These are phyloP conservation scores for Escallonia rubra DNA, from an alignment of 129 eudicot species.

Conservation along the genomic window DNA sequence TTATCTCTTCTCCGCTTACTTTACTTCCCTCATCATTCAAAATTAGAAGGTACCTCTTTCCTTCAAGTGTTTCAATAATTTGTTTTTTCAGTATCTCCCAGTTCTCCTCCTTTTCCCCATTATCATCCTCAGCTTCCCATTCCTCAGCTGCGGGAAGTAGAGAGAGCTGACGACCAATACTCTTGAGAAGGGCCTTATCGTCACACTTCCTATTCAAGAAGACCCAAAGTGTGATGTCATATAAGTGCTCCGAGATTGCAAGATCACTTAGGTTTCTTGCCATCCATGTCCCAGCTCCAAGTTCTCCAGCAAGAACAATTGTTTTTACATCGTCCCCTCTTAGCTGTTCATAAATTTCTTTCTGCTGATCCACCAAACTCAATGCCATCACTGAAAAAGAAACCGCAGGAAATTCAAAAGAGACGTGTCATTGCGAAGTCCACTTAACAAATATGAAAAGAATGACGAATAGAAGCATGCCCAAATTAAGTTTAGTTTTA, in stretches of 20 bases:
- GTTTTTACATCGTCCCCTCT: background rate
- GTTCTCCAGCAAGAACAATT: slow-evolving; percentile 14
- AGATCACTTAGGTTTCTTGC: slow-evolving; percentile 8
- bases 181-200: slow-evolving; percentile 10
- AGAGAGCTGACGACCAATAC: slow-evolving; percentile 38
- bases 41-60: slow-evolving; percentile 18
- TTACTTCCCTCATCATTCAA: slow-evolving; percentile 25
- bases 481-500: no score
- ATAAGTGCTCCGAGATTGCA: background rate
- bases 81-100: background rate
- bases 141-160: slow-evolving; percentile 15
- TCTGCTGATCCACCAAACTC: background rate
- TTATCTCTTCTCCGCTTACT: background rate
- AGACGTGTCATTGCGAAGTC: no score
- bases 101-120: slow-evolving; percentile 1
- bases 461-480: no score
- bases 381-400: no score
- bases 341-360: background rate
- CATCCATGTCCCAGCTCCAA: slow-evolving; percentile 26
- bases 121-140: slow-evolving; percentile 20
- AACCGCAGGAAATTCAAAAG: no score
- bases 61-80: background rate
- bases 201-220: slow-evolving; percentile 14
- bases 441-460: no score
- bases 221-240: slow-evolving; percentile 29